Conservation (phyloP, 768 basidiomycete species). For the Psilocybe sp. region DNA sequence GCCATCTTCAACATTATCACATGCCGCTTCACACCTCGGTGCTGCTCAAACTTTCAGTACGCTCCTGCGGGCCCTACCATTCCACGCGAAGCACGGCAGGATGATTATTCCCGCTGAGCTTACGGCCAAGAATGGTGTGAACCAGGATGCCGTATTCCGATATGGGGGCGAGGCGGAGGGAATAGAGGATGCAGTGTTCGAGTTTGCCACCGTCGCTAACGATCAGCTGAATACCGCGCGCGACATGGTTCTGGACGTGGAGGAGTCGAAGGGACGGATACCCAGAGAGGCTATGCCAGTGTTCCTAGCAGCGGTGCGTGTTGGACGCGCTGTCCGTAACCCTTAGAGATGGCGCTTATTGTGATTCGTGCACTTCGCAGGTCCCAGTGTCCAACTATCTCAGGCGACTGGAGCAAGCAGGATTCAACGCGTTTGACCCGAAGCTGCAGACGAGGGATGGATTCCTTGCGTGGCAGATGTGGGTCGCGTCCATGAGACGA, state of each 20-base stretch:
- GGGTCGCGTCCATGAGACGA: slow-evolving; percentile 39
- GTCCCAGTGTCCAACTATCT: slow-evolving; percentile 68
- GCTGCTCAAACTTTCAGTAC: slow-evolving; percentile 68
- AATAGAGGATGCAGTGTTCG: slow-evolving; percentile 76
- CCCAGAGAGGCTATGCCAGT: slow-evolving; percentile 64
- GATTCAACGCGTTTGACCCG: slow-evolving; percentile 72
- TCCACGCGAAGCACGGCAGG: slow-evolving; percentile 66
- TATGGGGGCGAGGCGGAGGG: slow-evolving; percentile 52
- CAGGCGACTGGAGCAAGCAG: slow-evolving; percentile 57
- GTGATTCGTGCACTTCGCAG: slow-evolving; percentile 32
- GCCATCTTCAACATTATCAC: slow-evolving; percentile 54
- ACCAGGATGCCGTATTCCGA: slow-evolving; percentile 77
- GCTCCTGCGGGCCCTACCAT: slow-evolving; percentile 74
- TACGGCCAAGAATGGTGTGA: slow-evolving; percentile 73
- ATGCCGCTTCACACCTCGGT: slow-evolving; percentile 82
- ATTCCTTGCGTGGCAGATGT: slow-evolving; percentile 74
- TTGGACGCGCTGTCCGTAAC: slow-evolving; percentile 16
- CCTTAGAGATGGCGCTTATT: slow-evolving; percentile 16
- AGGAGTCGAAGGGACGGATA: slow-evolving; percentile 44
- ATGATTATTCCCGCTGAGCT: slow-evolving; percentile 82
- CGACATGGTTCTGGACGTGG: slow-evolving; percentile 54
- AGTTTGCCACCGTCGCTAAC: slow-evolving; percentile 78
- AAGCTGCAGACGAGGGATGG: slow-evolving; percentile 67
- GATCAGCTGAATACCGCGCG: slow-evolving; percentile 78
- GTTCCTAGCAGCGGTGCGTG: slow-evolving; percentile 68